Base-by-base conservation (phyloP, 2,329 filamentous ascomycete species). In the Coniosporium tulheliwenetii region DNA sequence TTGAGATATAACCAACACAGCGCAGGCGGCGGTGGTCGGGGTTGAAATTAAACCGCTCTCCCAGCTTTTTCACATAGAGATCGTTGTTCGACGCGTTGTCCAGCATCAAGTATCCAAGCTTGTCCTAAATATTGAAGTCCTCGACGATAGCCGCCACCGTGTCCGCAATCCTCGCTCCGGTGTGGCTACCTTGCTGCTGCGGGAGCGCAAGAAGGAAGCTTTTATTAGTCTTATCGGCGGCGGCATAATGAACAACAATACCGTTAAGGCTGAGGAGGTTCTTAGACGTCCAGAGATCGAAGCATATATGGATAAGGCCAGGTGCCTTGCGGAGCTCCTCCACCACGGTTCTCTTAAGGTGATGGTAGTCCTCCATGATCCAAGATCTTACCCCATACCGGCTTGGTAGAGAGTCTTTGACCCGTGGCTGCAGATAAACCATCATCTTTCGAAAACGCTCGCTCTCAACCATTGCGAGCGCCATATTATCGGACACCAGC, bases 11-110 rank as follows among this genome's bases (percentile, higher is more conserved):
- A 31, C 43, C 41, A 14, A 35, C 13, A 32, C 41, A 48, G 36
- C 41, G 43, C 14, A 48, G 36, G 36, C 39, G 33, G 2, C 40
- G 26, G 30, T 40, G 31, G 4, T 37, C 14, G 5, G 9, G 10
- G 4, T 36, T 29, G 31, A 46, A 46, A 13, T 38, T 10, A 29
- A 42, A 48, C 39, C 42, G 36, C 10, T 40, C 41, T 10, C 36
- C 44, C 7, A 46, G 40, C 5, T 26, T 12, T 8, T 39, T 8
- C 8, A 47, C 9, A 30, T 26, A 40, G 9, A 36, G 39, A 16
- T 36, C 40, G 38, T 49, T 49, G 39, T 43, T 48, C 5, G 13
- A 10, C 10, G 46, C 47, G 30, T 49, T 49, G 44, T 47, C 41
- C 19, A 43, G 38, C 10, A 47, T 42, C 37, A 48, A 47, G 40